Conservation (phyloP, 148 eudicot genomes). For the Bassia scoparia region DNA sequence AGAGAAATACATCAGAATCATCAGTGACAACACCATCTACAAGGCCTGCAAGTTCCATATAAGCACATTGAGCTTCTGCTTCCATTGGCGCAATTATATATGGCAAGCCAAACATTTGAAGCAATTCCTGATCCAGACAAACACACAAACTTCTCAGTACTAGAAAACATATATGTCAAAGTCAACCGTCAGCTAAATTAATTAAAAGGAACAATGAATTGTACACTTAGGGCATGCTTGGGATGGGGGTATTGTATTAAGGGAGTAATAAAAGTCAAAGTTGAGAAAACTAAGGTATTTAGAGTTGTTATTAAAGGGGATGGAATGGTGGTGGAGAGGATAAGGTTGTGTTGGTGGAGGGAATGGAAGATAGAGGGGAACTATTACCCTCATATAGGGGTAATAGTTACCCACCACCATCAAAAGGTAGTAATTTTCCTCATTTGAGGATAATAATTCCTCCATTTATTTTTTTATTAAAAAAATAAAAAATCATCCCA, state of each 20-base stretch:
- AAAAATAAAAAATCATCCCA: too few species aligned
- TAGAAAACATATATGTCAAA: background rate
- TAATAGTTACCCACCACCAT: too few species aligned
- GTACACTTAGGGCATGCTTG: background rate
- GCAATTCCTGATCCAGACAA: conserved; percentile 65
- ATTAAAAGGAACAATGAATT: background rate
- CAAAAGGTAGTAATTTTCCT: too few species aligned
- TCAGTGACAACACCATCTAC: conserved; percentile 99
- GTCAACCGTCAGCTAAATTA: background rate
- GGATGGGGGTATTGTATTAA: too few species aligned
- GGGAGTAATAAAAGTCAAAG: background rate
- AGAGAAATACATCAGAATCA: conserved; percentile 95
- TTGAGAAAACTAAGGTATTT: too few species aligned
- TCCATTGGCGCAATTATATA: conserved; percentile 99
- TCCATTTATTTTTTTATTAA: too few species aligned
- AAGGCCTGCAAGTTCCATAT: conserved; percentile 83
- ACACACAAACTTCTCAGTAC: conserved; percentile 12
- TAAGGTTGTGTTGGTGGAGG: too few species aligned
- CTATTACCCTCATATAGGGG: too few species aligned
- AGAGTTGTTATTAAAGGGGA: too few species aligned
- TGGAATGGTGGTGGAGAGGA: too few species aligned
- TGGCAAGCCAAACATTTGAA: conserved; percentile 98
- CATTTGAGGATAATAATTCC: too few species aligned
- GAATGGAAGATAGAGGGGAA: too few species aligned
- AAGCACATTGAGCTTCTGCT: conserved; percentile 99